Base-by-base conservation (phyloP, 257 asterid genomes). In the Solanum lycopersicoides region DNA sequence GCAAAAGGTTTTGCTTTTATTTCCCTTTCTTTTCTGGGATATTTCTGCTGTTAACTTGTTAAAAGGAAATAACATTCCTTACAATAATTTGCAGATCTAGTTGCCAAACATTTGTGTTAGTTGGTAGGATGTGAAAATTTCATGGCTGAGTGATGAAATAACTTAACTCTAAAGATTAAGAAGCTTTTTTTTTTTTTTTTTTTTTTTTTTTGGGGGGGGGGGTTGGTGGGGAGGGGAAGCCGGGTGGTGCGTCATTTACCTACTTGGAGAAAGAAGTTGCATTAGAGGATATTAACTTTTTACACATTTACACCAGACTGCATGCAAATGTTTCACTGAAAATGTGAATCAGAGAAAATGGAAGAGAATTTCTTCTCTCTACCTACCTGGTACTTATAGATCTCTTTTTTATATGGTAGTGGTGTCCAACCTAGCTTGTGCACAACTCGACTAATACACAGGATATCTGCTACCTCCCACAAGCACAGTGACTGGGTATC, bases 1-100 rank as follows among this genome's bases (percentile, higher is more conserved):
- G 82, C 88, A 13, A 91, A 89, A 93, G 95, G 95, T 94, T 86
- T 88, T 44, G 56, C 42, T 88, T 85, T 88, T 63, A 34, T 79
- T 83, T 63, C 23, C 76, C 60, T 72, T 25, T 47, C 20, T 66
- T 30, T 80, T 80, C 69, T 80, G 68, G 68, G 63, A 80, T 80
- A 47, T 80, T 47, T 53, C 85, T 80, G 20, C 30, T 32, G 47
- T 80, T 45, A 45, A 80, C 44, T 9, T 30, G 68, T 80, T 80
- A 80, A 80, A 28, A 16, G 41, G 41, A 79, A 79, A 28, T 79
- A 79, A 28, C 39, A 28, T 16, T 79, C 42, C 30, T 60, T 79
- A 9, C 41, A 79, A 18, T 28, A 28, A 25, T 79, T 45, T 80
- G 85, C 18, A n/a, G 45, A 80, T 80, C 84, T 47, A 47, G 18